Conservation (phyloP, 2,329 filamentous ascomycete species). For the Aspergillus fumigatiaffinis region DNA sequence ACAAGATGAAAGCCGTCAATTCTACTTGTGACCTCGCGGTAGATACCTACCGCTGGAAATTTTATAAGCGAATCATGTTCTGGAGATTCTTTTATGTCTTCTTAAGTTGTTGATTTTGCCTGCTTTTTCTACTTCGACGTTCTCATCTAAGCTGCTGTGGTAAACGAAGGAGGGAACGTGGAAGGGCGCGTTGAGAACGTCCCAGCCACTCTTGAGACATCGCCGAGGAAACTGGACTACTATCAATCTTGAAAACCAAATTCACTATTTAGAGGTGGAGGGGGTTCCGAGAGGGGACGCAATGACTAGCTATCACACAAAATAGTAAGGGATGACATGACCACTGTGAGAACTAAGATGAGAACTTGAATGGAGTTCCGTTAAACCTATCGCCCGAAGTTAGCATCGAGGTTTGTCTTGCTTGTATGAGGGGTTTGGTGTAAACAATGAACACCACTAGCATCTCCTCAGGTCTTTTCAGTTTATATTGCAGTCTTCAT, state of each 20-base stretch:
- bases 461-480: slow-evolving; percentile 46
- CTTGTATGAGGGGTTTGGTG: background rate
- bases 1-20: slow-evolving; percentile 3
- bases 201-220: background rate
- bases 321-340: background rate
- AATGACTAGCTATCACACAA: background rate
- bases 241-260: background rate
- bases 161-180: background rate
- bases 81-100: slow-evolving; percentile 11
- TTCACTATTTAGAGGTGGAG: background rate
- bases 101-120: slow-evolving; percentile 1
- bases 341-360: background rate
- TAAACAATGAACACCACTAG: background rate
- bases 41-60: background rate
- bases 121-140: slow-evolving; percentile 1
- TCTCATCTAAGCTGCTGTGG: background rate
- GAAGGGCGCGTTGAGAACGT: background rate
- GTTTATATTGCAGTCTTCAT: slow-evolving; percentile 40
- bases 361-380: background rate
- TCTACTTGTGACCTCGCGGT: slow-evolving; percentile 2
- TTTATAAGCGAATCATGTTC: slow-evolving; percentile 2
- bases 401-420: background rate
- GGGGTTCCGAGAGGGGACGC: background rate
- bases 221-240: background rate
- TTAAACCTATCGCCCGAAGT: background rate